Conservation (phyloP, 2,329 filamentous ascomycete genomes). For the Diplodia mutila region DNA sequence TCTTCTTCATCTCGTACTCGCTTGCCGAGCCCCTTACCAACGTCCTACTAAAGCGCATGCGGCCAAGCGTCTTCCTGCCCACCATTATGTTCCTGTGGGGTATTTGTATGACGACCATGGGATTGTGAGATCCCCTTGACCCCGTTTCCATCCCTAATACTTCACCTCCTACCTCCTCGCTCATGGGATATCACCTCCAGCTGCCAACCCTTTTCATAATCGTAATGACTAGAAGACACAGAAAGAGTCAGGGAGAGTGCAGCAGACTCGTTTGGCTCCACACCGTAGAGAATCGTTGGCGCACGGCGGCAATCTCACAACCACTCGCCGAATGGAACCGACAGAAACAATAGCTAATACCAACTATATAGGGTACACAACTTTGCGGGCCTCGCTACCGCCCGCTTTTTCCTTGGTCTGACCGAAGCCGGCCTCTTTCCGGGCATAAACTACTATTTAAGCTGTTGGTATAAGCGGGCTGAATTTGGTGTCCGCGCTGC, state of each 20-base stretch:
- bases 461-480: constrained; percentile 79
- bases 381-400: constrained; percentile 34
- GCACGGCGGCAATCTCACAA: too few relatives aligned
- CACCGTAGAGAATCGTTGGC: too few relatives aligned
- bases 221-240: not conserved
- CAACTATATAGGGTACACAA: constrained; percentile 1
- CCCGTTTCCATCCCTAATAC: not conserved
- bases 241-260: not conserved
- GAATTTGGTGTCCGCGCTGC: constrained; percentile 82
- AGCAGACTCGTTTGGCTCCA: not conserved
- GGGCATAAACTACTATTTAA: constrained; percentile 75
- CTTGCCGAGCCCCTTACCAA: constrained; percentile 80
- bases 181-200: not conserved
- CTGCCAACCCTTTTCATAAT: too few relatives aligned
- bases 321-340: not conserved
- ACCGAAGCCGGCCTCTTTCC: constrained; percentile 70
- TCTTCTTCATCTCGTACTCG: constrained; percentile 87
- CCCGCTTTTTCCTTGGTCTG: constrained; percentile 67
- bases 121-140: constrained; percentile 54
- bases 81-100: constrained; percentile 79
- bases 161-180: not conserved
- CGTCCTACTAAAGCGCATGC: constrained; percentile 73
- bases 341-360: not conserved
- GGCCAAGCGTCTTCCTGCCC: constrained; percentile 79
- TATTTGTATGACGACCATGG: constrained; percentile 69